Evolutionary conservation across 345 rosid species (phyloP).

Genomic region (Syzygium aqueum): DNA sequence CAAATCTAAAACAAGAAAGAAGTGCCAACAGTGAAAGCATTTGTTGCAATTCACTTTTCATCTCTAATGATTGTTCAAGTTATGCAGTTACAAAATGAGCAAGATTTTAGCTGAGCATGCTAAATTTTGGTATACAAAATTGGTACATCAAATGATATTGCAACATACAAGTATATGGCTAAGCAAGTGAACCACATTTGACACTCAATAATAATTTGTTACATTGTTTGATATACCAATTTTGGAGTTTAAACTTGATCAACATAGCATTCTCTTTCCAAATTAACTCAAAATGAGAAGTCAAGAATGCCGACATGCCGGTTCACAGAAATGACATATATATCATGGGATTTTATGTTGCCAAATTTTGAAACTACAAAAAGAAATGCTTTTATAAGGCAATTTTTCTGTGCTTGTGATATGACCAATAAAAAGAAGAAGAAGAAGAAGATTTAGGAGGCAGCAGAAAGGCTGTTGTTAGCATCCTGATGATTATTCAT

Average conservation of each 20-base stretch:
- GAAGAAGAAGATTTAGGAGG: not conserved
- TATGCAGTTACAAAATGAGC: not conserved
- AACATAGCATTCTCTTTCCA: not conserved
- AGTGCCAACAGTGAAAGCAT: not conserved
- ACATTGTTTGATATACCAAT: not conserved
- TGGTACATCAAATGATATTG: not conserved
- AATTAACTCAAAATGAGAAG: not conserved
- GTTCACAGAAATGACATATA: not conserved
- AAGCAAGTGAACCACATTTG: not conserved
- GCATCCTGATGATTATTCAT: not conserved
- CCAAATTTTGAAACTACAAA: not conserved
- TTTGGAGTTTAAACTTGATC: not conserved
- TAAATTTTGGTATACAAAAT: not conserved
- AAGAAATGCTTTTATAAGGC: not conserved
- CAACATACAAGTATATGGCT: not conserved
- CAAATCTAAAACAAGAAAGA: not conserved
- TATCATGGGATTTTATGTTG: not conserved
- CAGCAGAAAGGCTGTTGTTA: not conserved
- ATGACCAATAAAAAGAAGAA: not conserved
- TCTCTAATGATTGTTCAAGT: not conserved
- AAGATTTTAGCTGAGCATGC: not conserved
- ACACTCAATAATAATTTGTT: too few relatives aligned
- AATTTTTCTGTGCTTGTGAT: not conserved
- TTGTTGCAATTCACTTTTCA: not conserved
- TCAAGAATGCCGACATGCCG: not conserved